phyloP scores from a whole-genome alignment of 805 yeast species.

The Myxozyma kluyveri region DNA sequence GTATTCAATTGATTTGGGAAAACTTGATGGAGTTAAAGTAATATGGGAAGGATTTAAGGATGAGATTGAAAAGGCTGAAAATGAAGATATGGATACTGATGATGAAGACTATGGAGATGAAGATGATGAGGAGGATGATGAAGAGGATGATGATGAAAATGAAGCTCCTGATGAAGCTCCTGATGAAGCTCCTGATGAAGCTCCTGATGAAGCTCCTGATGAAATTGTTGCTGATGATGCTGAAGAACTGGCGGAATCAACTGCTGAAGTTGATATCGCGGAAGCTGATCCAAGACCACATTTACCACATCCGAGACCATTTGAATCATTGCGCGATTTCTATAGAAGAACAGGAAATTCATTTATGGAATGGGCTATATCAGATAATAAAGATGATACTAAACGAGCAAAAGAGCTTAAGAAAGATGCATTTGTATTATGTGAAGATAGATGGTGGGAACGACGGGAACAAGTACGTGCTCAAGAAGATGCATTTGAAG shows the following conservation, averaged over 20 bases:
- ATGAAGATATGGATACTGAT: constrained; percentile 31
- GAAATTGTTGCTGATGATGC: constrained; percentile 49
- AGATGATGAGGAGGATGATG: constrained; percentile 72
- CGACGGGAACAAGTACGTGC: constrained; percentile 88
- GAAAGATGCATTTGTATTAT: constrained; percentile 81
- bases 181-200: constrained; percentile 35
- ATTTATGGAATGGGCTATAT: constrained; percentile 78
- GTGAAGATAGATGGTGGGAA: constrained; percentile 98
- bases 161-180: constrained; percentile 41
- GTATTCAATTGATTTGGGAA: constrained; percentile 80
- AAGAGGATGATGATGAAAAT: constrained; percentile 60
- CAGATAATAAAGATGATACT: constrained; percentile 53
- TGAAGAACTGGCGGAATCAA: constrained; percentile 68
- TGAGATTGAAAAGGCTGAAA: constrained; percentile 50
- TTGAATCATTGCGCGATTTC: constrained; percentile 78
- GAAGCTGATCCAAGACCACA: constrained; percentile 83
- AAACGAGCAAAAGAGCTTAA: constrained; percentile 88
- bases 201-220: constrained; percentile 43
- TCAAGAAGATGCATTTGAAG: constrained; percentile 86
- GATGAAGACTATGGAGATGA: constrained; percentile 57
- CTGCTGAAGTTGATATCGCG: constrained; percentile 56
- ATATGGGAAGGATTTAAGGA: constrained; percentile 78
- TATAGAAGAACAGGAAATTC: constrained; percentile 82
- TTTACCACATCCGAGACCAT: constrained; percentile 95
- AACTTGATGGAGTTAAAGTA: constrained; percentile 80